These are phyloP conservation scores for Chrysoporthe deuterocubensis DNA, from an alignment of 2,329 filamentous ascomycete species.

Conservation along the genomic window DNA sequence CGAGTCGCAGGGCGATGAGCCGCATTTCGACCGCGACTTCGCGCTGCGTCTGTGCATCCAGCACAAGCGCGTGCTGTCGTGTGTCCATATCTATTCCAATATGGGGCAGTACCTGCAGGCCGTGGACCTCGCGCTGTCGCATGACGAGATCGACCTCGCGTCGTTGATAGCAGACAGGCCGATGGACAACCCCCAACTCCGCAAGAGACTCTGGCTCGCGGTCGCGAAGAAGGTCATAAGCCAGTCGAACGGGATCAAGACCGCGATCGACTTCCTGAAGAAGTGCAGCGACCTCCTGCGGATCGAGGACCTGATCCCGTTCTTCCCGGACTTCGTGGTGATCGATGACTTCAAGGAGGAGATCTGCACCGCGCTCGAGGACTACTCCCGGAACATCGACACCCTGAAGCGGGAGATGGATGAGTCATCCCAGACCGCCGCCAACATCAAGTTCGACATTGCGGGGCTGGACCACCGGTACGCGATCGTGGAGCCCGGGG, in stretches of 20 bases:
- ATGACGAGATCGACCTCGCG: conserved; percentile 88
- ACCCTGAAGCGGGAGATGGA: conserved; percentile 92
- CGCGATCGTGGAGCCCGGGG: conserved; percentile 94
- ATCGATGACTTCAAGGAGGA: conserved; percentile 99
- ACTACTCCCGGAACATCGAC: conserved; percentile 92
- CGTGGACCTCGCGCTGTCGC: conserved; percentile 87
- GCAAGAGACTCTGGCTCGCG: conserved; percentile 94
- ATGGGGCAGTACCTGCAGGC: conserved; percentile 96
- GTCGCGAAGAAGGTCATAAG: conserved; percentile 94
- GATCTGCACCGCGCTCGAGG: conserved; percentile 90
- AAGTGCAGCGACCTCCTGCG: conserved; percentile 81
- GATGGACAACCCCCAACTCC: conserved; percentile 75
- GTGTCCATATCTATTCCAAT: conserved; percentile 94
- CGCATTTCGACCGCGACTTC: conserved; percentile 92
- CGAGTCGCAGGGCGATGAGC: conserved; percentile 85
- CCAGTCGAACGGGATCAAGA: conserved; percentile 84
- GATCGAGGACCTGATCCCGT: conserved; percentile 96
- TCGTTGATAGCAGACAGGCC: conserved; percentile 86
- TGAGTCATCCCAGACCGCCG: conserved; percentile 83
- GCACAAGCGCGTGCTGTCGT: conserved; percentile 88
- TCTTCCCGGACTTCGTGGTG: conserved; percentile 98
- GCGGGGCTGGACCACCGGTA: conserved; percentile 84
- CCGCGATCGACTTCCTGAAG: conserved; percentile 90
- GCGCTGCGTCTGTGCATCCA: conserved; percentile 94
- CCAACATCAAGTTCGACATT: conserved; percentile 90